Evolutionary conservation across 805 yeast genomes (phyloP), one percentile per base, ranked within the genome.

Genomic region (Grigorovia jiainica): DNA sequence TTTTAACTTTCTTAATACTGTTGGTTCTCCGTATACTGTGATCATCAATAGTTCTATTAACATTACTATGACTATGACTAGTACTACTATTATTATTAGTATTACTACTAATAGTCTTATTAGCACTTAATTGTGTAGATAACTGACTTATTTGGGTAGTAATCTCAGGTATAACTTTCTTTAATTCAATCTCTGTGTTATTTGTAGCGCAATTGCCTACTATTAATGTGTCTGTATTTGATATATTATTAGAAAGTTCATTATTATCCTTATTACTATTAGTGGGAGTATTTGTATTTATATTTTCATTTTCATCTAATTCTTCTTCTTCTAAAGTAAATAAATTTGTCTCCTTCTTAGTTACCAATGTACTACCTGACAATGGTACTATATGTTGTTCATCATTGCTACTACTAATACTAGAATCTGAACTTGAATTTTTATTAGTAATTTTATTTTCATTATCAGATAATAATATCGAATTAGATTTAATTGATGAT

Each of bases 301-400:
- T 20, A 15, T 31, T 29, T 4, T 38, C 34, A 9, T 18, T 13
- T 23, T 20, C 34, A 18, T 34, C 35, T 20, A 36, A 38, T 17
- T 44, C 43, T 13, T 34, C 39, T 34, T 44, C 45, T 9, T 41
- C 34, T 7, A 44, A 35, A 16, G 47, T 43, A 25, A 40, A 40
- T 7, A 43, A 17, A 38, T 38, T 36, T 27, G 37, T 19, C 3
- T 32, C 37, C 25, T 32, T 27, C 25, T 32, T 39, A 9, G 21
- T 29, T 23, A 19, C n/a, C 15, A 29, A 17, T 9, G 24, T 32
- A 19, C 41, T 32, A 11, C 36, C 36, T n/a, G 41, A 38, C 13
- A 23, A 18, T 7, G 36, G 19, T 5, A 9, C 13, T 18, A 36
- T 17, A 27, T 11, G 18, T 21, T 16, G 11, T 19, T 27, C 39